Evolutionary conservation across 1,284 basidiomycete genomes (phyloP).

Genomic region (Sporisorium graminicola): DNA sequence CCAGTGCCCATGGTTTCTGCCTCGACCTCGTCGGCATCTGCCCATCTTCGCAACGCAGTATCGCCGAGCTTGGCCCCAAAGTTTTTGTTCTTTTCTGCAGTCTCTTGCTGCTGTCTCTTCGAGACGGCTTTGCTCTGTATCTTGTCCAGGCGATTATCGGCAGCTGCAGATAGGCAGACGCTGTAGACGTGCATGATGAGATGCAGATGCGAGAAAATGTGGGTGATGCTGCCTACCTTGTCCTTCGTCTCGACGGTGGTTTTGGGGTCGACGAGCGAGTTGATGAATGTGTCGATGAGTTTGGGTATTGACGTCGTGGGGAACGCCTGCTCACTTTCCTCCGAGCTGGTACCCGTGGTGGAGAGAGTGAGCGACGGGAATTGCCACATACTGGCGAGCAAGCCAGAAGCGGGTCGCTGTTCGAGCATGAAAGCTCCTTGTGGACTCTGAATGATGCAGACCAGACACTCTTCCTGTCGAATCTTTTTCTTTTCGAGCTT

Average conservation of each 20-base stretch:
- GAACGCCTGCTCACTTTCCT: constrained; percentile 1
- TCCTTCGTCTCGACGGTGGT: constrained; percentile 1
- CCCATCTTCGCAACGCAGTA: constrained; percentile 36
- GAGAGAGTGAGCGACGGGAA: constrained; percentile 59
- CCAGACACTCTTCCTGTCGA: constrained; percentile 85
- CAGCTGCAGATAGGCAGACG: not conserved
- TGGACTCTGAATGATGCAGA: constrained; percentile 76
- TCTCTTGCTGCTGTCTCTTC: constrained; percentile 1
- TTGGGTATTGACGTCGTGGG: constrained; percentile 8
- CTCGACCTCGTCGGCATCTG: constrained; percentile 36
- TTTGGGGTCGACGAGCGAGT: constrained; percentile 13
- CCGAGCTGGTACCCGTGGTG: constrained; percentile 23
- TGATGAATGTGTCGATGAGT: constrained; percentile 19
- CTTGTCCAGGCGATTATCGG: not conserved
- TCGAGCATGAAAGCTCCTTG: constrained; percentile 26
- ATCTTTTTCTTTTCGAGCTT: constrained; percentile 84
- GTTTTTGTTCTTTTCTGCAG: constrained; percentile 31
- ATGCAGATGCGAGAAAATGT: constrained; percentile 89
- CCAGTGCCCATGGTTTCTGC: constrained; percentile 58
- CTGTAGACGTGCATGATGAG: constrained; percentile 84
- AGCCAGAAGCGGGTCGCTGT: constrained; percentile 41
- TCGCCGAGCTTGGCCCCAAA: constrained; percentile 32
- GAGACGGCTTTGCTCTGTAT: not conserved
- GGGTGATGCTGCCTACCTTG: constrained; percentile 73
- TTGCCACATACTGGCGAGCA: constrained; percentile 65